A percentile compares a stretch with the other conserved stretches of the same genome.
These are phyloP conservation scores for Penicillium aurantiogriseum DNA, from an alignment of 2,329 filamentous ascomycete species.

Conservation along the genomic window DNA sequence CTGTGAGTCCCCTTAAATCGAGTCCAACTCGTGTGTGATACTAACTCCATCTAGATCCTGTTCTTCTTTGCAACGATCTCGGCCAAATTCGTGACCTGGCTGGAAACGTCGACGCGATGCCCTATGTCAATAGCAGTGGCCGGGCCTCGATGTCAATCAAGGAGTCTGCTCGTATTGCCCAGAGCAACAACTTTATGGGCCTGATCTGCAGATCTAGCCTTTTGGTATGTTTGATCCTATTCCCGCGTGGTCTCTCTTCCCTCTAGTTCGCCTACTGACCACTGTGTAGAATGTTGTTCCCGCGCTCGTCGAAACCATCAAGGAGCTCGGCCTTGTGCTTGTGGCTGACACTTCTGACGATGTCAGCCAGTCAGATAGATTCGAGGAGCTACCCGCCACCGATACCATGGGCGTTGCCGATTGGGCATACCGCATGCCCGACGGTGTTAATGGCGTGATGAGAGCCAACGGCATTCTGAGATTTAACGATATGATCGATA, in stretches of 20 bases:
- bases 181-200: conserved; percentile 98
- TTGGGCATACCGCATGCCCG: conserved; percentile 58
- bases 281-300: conserved; percentile 80
- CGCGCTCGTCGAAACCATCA: conserved; percentile 87
- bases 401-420: conserved; percentile 36
- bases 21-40: neutral
- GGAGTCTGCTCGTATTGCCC: conserved; percentile 87
- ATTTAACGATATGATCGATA: conserved; percentile 90
- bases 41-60: conserved; percentile 61
- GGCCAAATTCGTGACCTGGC: conserved; percentile 53
- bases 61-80: conserved; percentile 91
- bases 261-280: conserved; percentile 15
- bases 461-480: conserved; percentile 82
- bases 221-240: conserved; percentile 60
- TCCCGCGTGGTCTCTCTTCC: neutral
- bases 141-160: conserved; percentile 82
- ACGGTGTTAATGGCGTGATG: conserved; percentile 83
- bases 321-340: conserved; percentile 86
- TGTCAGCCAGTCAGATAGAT: conserved; percentile 27
- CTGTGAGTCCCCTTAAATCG: conserved; percentile 53
- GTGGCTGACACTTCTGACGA: conserved; percentile 81
- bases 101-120: conserved; percentile 37
- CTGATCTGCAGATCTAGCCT: conserved; percentile 85
- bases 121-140: conserved; percentile 60
- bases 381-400: conserved; percentile 22